These are phyloP conservation scores for Penicillium antarcticum DNA, from an alignment of 495 filamentous ascomycete species.

Conservation along the genomic window DNA sequence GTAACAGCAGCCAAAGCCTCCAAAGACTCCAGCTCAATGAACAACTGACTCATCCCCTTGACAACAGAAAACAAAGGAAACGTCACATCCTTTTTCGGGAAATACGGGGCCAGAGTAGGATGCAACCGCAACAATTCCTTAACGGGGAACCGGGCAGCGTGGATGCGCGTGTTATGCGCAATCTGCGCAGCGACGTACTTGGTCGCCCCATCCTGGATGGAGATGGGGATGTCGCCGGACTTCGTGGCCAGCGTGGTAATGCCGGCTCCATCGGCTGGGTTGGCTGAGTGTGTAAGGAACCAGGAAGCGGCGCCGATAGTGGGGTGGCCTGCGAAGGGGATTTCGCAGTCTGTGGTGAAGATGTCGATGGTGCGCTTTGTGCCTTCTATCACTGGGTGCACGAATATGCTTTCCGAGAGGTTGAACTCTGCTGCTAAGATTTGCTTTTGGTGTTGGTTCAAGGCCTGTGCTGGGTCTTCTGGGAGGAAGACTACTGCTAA, in stretches of 20 bases:
- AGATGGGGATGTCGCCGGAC: slow-evolving; percentile 57
- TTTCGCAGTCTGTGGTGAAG: slow-evolving; percentile 59
- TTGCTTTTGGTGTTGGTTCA: slow-evolving; percentile 42
- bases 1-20: slow-evolving; percentile 32
- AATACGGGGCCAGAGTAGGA: slow-evolving; percentile 24
- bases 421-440: slow-evolving; percentile 77
- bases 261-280: slow-evolving; percentile 22
- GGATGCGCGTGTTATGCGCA: slow-evolving; percentile 65
- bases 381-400: slow-evolving; percentile 42
- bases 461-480: slow-evolving; percentile 11
- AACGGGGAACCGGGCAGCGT: slow-evolving; percentile 34
- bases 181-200: slow-evolving; percentile 50
- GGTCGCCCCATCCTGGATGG: slow-evolving; percentile 16
- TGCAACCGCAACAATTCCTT: slow-evolving; percentile 32
- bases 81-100: slow-evolving; percentile 2
- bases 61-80: slow-evolving; percentile 34
- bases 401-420: slow-evolving; percentile 78
- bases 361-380: slow-evolving; percentile 59
- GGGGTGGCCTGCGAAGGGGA: slow-evolving; percentile 77
- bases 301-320: slow-evolving; percentile 68
- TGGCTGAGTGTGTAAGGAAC: slow-evolving; percentile 34
- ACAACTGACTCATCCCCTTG: slow-evolving; percentile 68
- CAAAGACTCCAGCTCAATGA: slow-evolving; percentile 50
- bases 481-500: slow-evolving; percentile 43
- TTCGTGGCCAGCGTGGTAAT: slow-evolving; percentile 53